phyloP scores from a whole-genome alignment of 345 rosid genomes.

The Eutrema japonicum region DNA sequence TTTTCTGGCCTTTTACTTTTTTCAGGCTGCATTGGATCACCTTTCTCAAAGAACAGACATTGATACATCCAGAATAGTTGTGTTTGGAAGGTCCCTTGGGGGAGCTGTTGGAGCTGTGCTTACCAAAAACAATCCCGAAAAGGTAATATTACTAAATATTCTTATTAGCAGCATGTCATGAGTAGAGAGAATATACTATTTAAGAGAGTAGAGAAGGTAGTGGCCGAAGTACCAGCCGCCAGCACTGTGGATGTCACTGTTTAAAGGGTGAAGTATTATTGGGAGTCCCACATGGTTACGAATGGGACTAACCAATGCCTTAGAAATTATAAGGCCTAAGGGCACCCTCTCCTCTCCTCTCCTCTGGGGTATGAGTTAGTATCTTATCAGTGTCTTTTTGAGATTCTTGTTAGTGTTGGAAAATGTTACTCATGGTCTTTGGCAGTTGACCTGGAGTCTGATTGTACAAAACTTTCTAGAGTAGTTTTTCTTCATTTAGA shows the following conservation, averaged over 20 bases:
- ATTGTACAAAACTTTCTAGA: not conserved
- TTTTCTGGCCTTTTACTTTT: conserved; percentile 33
- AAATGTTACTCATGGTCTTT: not conserved
- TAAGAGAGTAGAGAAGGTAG: not conserved
- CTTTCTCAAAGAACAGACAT: conserved; percentile 85
- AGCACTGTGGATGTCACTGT: not conserved
- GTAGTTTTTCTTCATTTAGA: not conserved
- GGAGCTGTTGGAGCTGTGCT: conserved; percentile 98
- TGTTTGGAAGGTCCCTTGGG: conserved; percentile 98
- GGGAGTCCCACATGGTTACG: not conserved
- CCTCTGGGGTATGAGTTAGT: not conserved
- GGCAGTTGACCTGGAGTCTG: conserved; percentile 15
- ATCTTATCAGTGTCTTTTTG: not conserved
- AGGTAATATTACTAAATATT: conserved; percentile 52
- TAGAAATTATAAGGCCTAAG: not conserved
- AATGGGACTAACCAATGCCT: conserved; percentile 2
- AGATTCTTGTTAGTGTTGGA: conserved; percentile 4
- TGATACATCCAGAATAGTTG: conserved; percentile 86
- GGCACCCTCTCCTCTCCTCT: not conserved
- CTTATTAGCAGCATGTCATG: not conserved
- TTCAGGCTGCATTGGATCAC: conserved; percentile 96
- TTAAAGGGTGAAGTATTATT: not conserved
- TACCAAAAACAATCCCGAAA: conserved; percentile 85
- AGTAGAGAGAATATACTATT: not conserved
- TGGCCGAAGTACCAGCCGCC: not conserved